Evolutionary conservation across 2,329 filamentous ascomycete genomes (phyloP).

Genomic region (Fonsecaea nubica): DNA sequence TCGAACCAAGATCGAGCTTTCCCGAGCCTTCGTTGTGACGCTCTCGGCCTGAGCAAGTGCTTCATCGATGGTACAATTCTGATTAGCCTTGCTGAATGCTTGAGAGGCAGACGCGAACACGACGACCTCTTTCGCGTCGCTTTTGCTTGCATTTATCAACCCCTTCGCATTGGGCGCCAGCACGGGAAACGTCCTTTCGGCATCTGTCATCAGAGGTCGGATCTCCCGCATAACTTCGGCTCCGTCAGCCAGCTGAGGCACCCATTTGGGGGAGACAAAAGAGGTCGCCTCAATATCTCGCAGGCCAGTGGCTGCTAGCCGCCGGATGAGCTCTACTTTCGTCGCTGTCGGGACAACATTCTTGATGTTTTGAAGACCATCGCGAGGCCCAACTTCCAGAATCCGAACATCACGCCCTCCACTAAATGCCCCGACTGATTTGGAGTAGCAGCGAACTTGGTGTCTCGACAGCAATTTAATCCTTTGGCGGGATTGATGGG

Average conservation of each 20-base stretch:
- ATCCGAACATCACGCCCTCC: conserved; percentile 58
- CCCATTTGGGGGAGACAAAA: conserved; percentile 83
- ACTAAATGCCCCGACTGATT: not conserved
- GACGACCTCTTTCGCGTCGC: conserved; percentile 48
- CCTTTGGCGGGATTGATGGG: no score
- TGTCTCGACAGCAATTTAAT: no score
- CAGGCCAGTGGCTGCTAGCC: conserved; percentile 71
- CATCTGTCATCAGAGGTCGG: not conserved
- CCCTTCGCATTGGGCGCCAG: conserved; percentile 52
- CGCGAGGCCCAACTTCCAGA: conserved; percentile 82
- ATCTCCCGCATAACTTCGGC: conserved; percentile 37
- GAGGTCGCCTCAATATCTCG: conserved; percentile 81
- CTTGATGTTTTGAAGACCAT: conserved; percentile 88
- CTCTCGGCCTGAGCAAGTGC: conserved; percentile 45
- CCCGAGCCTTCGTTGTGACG: conserved; percentile 44
- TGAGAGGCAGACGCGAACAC: conserved; percentile 53
- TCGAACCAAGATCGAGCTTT: conserved; percentile 37
- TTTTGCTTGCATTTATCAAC: conserved; percentile 63
- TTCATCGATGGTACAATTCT: conserved; percentile 50
- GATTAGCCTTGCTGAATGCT: conserved; percentile 52
- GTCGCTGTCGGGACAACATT: conserved; percentile 71
- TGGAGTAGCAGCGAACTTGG: not conserved
- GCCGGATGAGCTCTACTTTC: conserved; percentile 77
- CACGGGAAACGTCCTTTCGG: conserved; percentile 46
- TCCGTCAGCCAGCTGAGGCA: conserved; percentile 70